Evolutionary conservation across 2,329 filamentous ascomycete species (phyloP), one percentile per base, ranked within the genome.

Genomic region (Colletotrichum acutatum): DNA sequence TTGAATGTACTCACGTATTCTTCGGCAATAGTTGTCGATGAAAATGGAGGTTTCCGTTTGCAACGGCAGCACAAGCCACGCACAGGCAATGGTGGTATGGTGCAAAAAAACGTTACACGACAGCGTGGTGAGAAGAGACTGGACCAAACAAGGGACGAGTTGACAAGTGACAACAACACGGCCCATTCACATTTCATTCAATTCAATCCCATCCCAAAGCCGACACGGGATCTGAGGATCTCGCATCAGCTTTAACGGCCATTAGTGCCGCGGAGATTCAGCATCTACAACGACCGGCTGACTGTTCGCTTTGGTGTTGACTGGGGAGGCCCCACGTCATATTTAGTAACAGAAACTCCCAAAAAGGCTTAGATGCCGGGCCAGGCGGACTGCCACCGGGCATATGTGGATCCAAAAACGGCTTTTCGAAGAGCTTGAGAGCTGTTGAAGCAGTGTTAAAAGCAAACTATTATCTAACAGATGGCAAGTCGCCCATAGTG

Each of bases 261-360:
- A 26, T 46, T 32, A 14, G 30, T 24, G 74, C 78, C 78, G 78
- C 78, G 78, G 78, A 79, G 78, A 80, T 78, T 64, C 71, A 63
- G 46, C 64, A 67, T 75, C 68, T 65, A 69, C 70, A 52, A 74
- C 73, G 46, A 61, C 57, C 57, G 58, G 63, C 59, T 70, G 46
- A 71, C 14, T 42, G 32, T 49, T 46, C 46, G 64, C 65, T 69
- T 30, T 60, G 63, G 57, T 63, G 52, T 54, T 64, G 54, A 57
- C 53, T 26, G 28, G 68, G 57, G 57, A 52, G 67, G 67, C 26
- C 22, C 32, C 34, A 71, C 74, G 71, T 77, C 69, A 75, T 75
- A 75, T 77, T 79, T 76, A 75, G 75, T 78, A 79, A 78, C 67
- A 79, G 75, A 77, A 78, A 78, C 71, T 72, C 75, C 53, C 56